These are phyloP conservation scores for Lasiosphaeria hispida DNA, from an alignment of 495 filamentous ascomycete species.

Conservation along the genomic window DNA sequence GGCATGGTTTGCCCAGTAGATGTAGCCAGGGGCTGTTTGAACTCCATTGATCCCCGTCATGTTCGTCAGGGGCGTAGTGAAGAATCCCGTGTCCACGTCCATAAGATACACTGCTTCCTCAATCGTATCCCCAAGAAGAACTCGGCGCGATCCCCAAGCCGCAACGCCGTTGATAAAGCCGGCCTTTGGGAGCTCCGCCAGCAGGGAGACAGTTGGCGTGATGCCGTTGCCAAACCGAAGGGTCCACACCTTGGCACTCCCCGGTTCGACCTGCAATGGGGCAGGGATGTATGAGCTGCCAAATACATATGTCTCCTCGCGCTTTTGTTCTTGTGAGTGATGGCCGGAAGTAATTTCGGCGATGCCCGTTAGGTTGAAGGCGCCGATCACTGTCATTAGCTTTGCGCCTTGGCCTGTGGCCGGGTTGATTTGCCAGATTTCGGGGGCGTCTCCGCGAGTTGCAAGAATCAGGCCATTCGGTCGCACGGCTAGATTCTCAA, in stretches of 20 bases:
- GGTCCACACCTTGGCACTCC: conserved; percentile 40
- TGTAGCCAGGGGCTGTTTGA: conserved; percentile 25
- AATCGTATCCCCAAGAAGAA: conserved; percentile 31
- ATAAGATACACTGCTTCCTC: conserved; percentile 12
- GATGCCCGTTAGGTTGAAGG: conserved; percentile 41
- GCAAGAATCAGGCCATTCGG: conserved; percentile 28
- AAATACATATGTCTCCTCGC: conserved; percentile 41
- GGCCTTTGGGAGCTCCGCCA: conserved; percentile 40
- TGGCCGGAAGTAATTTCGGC: conserved; percentile 31
- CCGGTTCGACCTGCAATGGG: conserved; percentile 25
- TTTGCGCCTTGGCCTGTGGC: conserved; percentile 28
- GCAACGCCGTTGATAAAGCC: conserved; percentile 42
- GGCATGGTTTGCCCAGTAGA: conserved; percentile 41
- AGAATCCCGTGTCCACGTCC: conserved; percentile 10
- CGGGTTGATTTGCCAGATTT: conserved; percentile 43
- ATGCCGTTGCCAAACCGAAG: conserved; percentile 28
- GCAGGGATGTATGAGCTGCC: conserved; percentile 40
- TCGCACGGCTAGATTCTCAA: conserved; percentile 35
- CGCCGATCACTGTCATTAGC: conserved; percentile 35
- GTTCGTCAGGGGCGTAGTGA: conserved; percentile 7
- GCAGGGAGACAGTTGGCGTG: conserved; percentile 4
- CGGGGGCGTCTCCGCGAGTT: conserved; percentile 21
- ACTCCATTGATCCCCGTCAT: conserved; percentile 43
- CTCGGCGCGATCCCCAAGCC: conserved; percentile 19
- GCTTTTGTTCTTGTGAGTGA: not conserved